Conservation (phyloP, 78 protist genomes). For the Polysphondylium violaceum region DNA sequence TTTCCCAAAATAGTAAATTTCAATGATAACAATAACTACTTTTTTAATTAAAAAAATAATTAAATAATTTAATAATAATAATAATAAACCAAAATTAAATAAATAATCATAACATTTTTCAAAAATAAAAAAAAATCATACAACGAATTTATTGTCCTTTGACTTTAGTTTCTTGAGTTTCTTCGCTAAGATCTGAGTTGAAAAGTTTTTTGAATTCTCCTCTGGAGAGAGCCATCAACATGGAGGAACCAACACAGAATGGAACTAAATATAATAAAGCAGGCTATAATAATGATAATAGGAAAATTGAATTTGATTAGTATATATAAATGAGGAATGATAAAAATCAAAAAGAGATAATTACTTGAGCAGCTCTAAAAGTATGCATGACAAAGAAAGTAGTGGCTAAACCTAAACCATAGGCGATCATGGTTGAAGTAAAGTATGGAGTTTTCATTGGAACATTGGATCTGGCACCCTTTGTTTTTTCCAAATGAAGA, state of each 20-base stretch:
- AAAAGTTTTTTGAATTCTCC: slow-evolving; percentile 73
- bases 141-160: no score
- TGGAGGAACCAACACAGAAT: slow-evolving; percentile 64
- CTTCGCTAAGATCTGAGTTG: slow-evolving; percentile 3
- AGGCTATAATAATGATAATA: slow-evolving; percentile 71
- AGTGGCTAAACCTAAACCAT: slow-evolving; percentile 85
- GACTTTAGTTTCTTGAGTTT: slow-evolving; percentile 3
- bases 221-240: slow-evolving; percentile 20
- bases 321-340: background rate
- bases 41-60: no score
- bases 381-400: slow-evolving; percentile 93
- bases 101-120: no score
- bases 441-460: slow-evolving; percentile 81
- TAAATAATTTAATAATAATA: no score
- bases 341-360: background rate
- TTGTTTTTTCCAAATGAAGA: background rate
- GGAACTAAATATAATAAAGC: slow-evolving; percentile 96
- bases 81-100: no score
- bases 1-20: no score
- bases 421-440: slow-evolving; percentile 57
- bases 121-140: no score
- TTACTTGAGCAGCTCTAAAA: slow-evolving; percentile 93
- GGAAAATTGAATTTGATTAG: background rate
- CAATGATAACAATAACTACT: no score
- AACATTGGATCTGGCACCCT: background rate